Conservation (phyloP, 2,329 filamentous ascomycete species). For the Colletotrichum sp. region DNA sequence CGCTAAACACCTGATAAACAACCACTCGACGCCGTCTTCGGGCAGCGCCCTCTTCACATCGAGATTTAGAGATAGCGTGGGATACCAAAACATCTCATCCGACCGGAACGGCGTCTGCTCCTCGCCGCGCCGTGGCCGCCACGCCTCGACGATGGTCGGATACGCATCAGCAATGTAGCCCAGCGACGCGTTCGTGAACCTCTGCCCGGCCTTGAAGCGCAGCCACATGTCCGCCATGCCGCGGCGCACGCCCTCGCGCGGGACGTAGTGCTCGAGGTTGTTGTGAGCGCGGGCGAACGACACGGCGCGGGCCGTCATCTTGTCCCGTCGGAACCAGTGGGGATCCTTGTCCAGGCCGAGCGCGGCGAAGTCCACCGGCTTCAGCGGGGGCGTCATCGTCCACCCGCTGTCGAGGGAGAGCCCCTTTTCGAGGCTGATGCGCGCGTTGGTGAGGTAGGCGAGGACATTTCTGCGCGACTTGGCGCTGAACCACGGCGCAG, state of each 20-base stretch:
- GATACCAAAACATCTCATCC: slow-evolving; percentile 68
- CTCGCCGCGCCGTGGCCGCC: slow-evolving; percentile 33
- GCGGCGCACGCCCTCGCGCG: slow-evolving; percentile 7
- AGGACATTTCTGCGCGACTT: slow-evolving; percentile 34
- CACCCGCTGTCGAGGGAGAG: slow-evolving; percentile 21
- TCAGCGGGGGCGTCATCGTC: slow-evolving; percentile 17
- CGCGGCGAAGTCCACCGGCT: slow-evolving; percentile 28
- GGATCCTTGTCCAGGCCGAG: slow-evolving; percentile 28
- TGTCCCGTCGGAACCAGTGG: slow-evolving; percentile 28
- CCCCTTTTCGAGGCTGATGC: slow-evolving; percentile 35
- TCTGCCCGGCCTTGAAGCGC: slow-evolving; percentile 60
- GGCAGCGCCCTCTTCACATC: slow-evolving; percentile 79
- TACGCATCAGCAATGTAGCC: slow-evolving; percentile 74
- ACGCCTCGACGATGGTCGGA: slow-evolving; percentile 66
- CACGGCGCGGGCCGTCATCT: neutral
- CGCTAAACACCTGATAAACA: slow-evolving; percentile 68
- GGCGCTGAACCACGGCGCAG: slow-evolving; percentile 39
- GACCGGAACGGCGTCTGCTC: slow-evolving; percentile 36
- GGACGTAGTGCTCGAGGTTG: slow-evolving; percentile 28
- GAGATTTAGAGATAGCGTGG: slow-evolving; percentile 75
- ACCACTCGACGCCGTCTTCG: slow-evolving; percentile 71
- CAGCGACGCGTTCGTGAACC: slow-evolving; percentile 68
- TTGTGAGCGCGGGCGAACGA: slow-evolving; percentile 27
- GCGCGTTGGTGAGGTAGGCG: slow-evolving; percentile 44
- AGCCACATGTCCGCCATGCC: slow-evolving; percentile 67